Evolutionary conservation across 768 basidiomycete species (phyloP).

Genomic region (Lyophyllum semitale): DNA sequence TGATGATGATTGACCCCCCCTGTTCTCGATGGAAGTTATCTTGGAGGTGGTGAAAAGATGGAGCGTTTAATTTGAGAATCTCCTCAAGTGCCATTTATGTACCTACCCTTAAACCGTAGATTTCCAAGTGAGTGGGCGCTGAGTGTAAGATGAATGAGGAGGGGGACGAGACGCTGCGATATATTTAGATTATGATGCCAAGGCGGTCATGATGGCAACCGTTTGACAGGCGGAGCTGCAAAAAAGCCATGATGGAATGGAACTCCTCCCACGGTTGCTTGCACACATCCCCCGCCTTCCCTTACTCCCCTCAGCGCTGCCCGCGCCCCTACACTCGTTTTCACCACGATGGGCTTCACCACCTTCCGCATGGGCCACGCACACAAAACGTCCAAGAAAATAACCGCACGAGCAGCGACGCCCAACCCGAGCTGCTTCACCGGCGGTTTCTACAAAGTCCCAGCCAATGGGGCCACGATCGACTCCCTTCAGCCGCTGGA

Average conservation of each 20-base stretch:
- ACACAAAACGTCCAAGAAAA: background rate
- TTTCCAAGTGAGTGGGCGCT: too few relatives aligned
- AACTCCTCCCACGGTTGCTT: background rate
- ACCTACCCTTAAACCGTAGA: too few relatives aligned
- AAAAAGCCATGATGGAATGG: background rate
- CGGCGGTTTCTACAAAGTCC: slow-evolving; percentile 65
- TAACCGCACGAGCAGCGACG: background rate
- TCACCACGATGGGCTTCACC: slow-evolving; percentile 10
- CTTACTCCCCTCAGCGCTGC: background rate
- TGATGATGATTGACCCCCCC: too few relatives aligned
- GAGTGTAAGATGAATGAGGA: too few relatives aligned
- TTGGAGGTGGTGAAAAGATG: too few relatives aligned
- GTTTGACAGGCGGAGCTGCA: background rate
- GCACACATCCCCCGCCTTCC: background rate
- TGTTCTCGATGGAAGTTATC: too few relatives aligned
- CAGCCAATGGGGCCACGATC: slow-evolving; percentile 47
- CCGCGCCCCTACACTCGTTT: slow-evolving; percentile 3
- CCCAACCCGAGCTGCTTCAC: slow-evolving; percentile 45
- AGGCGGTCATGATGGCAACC: background rate
- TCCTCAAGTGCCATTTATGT: too few relatives aligned
- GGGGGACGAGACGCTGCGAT: background rate
- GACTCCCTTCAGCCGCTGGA: slow-evolving; percentile 50
- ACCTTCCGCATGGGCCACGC: slow-evolving; percentile 1
- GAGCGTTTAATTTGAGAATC: too few relatives aligned
- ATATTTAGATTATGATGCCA: background rate